Conservation (phyloP, 495 filamentous ascomycete species). For the Aspergillus diversus region DNA sequence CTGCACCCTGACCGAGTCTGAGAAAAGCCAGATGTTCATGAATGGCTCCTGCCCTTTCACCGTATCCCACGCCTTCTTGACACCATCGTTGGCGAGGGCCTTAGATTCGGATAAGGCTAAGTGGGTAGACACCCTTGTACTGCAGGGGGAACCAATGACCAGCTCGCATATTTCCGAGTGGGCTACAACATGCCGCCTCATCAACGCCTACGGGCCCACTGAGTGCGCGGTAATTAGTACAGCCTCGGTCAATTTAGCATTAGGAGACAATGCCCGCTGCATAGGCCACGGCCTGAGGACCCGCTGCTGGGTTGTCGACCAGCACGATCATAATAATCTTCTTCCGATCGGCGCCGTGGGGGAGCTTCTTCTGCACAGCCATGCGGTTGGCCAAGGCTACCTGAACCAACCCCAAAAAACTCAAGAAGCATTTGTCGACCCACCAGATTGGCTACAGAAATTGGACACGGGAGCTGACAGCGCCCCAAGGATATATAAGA, state of each 20-base stretch:
- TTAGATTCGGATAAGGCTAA: background rate
- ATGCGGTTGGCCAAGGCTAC: conserved; percentile 27
- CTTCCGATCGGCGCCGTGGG: conserved; percentile 35
- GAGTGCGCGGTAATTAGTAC: conserved; percentile 4
- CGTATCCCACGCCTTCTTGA: conserved; percentile 1
- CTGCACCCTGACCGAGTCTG: conserved; percentile 23
- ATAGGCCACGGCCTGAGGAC: conserved; percentile 15
- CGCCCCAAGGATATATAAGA: conserved; percentile 50
- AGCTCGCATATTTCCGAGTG: background rate
- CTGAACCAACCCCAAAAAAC: background rate
- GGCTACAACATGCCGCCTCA: background rate
- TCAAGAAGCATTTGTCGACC: background rate
- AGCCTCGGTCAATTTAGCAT: background rate
- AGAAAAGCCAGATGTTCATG: background rate
- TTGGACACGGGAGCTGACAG: background rate
- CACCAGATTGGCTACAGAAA: background rate
- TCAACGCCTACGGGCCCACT: conserved; percentile 3
- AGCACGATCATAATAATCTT: conserved; percentile 27
- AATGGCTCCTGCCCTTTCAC: background rate
- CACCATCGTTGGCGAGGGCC: background rate
- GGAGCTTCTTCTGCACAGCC: conserved; percentile 36
- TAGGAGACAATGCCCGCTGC: conserved; percentile 22
- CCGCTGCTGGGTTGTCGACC: conserved; percentile 33
- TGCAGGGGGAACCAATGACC: background rate
- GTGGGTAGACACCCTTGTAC: conserved; percentile 2